Evolutionary conservation across 116 monocot species (phyloP).

Genomic region (Zostera marina): DNA sequence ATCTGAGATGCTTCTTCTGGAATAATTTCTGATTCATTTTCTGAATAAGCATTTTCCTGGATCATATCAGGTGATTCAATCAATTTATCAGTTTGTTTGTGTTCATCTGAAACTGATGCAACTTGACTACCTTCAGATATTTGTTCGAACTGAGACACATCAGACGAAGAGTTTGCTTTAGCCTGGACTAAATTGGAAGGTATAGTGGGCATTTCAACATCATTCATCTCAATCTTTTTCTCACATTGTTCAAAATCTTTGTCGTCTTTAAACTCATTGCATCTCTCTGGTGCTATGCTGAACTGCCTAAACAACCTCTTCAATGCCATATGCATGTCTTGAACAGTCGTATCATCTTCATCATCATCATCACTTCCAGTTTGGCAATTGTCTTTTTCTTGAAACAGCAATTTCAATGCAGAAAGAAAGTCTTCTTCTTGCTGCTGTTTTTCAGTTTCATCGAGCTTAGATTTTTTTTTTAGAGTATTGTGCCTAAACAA

Average conservation of each 20-base stretch:
- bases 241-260: neutral
- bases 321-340: neutral
- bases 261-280: neutral
- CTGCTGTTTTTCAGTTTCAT: neutral
- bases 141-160: neutral
- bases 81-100: neutral
- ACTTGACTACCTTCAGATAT: neutral
- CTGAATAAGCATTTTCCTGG: too few relatives aligned
- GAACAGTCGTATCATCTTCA: neutral
- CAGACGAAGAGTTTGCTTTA: neutral
- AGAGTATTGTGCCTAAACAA: constrained; percentile 1
- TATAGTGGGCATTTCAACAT: too few relatives aligned
- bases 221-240: neutral
- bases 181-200: too few relatives aligned
- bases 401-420: neutral
- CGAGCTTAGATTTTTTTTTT: neutral
- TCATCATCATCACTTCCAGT: neutral
- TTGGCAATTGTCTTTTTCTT: neutral
- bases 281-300: neutral
- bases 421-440: neutral
- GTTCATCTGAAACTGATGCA: neutral
- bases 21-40: too few relatives aligned
- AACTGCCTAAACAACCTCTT: neutral
- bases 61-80: too few relatives aligned
- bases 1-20: too few relatives aligned